Conservation (phyloP, 73 alveolate species). For the Effrenium voratum region DNA sequence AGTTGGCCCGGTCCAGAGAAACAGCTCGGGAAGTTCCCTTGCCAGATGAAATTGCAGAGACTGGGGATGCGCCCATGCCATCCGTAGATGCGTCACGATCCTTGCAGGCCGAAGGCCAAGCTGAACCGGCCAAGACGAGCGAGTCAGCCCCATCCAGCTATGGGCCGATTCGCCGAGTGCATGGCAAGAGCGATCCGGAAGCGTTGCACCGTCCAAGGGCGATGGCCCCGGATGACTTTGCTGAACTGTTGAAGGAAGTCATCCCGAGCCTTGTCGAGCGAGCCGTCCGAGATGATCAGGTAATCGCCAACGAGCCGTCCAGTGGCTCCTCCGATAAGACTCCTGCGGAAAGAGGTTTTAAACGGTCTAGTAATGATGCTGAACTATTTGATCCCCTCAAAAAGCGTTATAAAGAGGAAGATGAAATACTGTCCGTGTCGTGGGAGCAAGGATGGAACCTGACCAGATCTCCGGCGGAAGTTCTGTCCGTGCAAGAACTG, state of each 20-base stretch:
- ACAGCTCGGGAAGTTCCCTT: background rate
- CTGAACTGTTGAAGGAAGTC: background rate
- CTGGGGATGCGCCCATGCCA: background rate
- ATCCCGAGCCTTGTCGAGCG: background rate
- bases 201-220: background rate
- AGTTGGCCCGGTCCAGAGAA: background rate
- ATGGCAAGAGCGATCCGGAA: background rate
- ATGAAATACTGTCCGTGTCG: background rate
- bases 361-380: background rate
- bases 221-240: background rate
- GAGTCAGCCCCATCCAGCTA: background rate
- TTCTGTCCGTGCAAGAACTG: background rate
- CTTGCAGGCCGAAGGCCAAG: background rate
- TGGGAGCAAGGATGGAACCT: background rate
- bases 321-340: background rate
- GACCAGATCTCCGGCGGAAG: background rate
- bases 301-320: background rate
- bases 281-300: background rate
- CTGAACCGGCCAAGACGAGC: too few relatives aligned
- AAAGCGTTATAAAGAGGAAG: background rate
- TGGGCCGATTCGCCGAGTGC: background rate
- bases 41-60: background rate
- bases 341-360: background rate
- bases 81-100: background rate
- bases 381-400: background rate